Evolutionary conservation across 2,329 filamentous ascomycete species (phyloP).

Genomic region (Mycosphaerelloides madeirae): DNA sequence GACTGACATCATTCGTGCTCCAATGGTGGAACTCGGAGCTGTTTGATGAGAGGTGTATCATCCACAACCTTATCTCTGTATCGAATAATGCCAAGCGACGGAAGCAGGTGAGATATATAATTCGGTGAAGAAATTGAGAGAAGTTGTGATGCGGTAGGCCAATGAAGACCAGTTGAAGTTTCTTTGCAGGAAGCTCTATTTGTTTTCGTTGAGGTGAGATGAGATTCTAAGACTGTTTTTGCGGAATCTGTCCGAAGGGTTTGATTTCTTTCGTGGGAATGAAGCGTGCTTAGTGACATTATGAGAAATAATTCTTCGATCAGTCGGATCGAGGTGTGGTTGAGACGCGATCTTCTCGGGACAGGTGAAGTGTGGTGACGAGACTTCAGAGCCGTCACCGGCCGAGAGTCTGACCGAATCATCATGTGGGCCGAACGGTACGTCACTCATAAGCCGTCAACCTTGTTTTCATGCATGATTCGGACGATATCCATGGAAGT

Average conservation of each 20-base stretch:
- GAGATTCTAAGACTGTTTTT: neutral
- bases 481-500: no score
- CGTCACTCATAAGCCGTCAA: no score
- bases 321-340: neutral
- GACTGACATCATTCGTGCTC: constrained; percentile 3
- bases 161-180: neutral
- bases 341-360: neutral
- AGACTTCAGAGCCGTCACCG: no score
- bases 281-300: no score
- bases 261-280: no score
- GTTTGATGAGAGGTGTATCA: neutral
- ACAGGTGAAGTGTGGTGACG: no score
- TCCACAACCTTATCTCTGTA: constrained; percentile 5
- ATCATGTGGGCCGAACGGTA: no score
- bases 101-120: neutral
- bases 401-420: no score
- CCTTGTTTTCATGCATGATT: no score
- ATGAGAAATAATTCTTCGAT: neutral
- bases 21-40: constrained; percentile 5
- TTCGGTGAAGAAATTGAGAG: neutral
- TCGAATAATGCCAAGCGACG: neutral
- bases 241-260: neutral
- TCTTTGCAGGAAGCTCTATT: neutral
- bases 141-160: neutral
- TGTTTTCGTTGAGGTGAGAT: neutral